Percentiles rank a stretch among this genome's conserved stretches.
Evolutionary conservation across 306 rosid species (phyloP).

Genomic region (Casuarina glauca): DNA sequence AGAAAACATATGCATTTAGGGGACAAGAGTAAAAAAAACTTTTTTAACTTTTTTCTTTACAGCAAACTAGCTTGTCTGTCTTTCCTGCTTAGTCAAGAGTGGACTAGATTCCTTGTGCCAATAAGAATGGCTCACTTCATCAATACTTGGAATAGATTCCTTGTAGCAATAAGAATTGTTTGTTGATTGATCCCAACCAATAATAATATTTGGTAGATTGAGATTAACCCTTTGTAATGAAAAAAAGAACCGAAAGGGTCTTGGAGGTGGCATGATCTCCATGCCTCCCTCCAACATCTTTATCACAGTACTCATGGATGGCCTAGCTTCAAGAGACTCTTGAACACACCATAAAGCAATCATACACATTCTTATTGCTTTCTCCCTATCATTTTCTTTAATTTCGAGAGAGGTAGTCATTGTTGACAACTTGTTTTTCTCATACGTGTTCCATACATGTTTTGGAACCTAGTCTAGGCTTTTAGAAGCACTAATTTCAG

Average conservation of each 20-base stretch:
- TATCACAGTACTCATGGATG: constrained; percentile 19
- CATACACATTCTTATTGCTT: constrained; percentile 1
- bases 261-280: neutral
- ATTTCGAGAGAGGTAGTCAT: neutral
- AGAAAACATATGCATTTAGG: too few relatives aligned
- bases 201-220: neutral
- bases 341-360: constrained; percentile 21
- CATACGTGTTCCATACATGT: constrained; percentile 4
- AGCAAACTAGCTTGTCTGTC: too few relatives aligned
- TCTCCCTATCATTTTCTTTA: constrained; percentile 2
- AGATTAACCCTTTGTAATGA: neutral
- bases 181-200: neutral
- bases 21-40: too few relatives aligned
- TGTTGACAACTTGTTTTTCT: neutral
- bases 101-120: neutral
- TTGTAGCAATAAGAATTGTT: neutral
- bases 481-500: neutral
- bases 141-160: too few relatives aligned
- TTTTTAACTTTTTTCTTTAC: too few relatives aligned
- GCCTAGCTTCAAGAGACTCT: constrained; percentile 8
- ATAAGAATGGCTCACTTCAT: too few relatives aligned
- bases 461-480: constrained; percentile 10
- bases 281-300: constrained; percentile 16
- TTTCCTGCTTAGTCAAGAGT: too few relatives aligned
- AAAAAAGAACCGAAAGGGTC: neutral